phyloP scores from a whole-genome alignment of 768 basidiomycete genomes.

The Arthromyces matolae region DNA sequence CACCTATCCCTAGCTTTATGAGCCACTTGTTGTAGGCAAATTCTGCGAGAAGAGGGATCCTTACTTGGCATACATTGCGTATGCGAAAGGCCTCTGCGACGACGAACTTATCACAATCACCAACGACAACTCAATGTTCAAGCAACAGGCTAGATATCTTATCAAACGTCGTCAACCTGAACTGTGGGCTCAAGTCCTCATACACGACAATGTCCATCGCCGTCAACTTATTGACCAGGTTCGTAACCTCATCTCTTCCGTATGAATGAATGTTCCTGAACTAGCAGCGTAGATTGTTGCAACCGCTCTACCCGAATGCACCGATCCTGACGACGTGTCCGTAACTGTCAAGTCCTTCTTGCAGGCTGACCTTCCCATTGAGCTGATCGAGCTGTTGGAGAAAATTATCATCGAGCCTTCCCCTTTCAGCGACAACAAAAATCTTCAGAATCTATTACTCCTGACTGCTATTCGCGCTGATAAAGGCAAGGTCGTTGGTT shows the following conservation, averaged over 20 bases:
- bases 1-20: slow-evolving; percentile 66
- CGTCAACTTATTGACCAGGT: slow-evolving; percentile 93
- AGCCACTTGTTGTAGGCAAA: slow-evolving; percentile 95
- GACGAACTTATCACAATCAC: slow-evolving; percentile 96
- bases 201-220: slow-evolving; percentile 85
- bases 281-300: slow-evolving; percentile 67
- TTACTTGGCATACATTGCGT: slow-evolving; percentile 97
- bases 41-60: slow-evolving; percentile 99
- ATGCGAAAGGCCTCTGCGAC: slow-evolving; percentile 98
- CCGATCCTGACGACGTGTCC: slow-evolving; percentile 98
- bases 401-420: slow-evolving; percentile 98
- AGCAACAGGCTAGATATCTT: slow-evolving; percentile 97
- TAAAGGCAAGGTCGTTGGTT: slow-evolving; percentile 96
- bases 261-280: neutral
- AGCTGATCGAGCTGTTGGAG: slow-evolving; percentile 95
- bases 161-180: slow-evolving; percentile 94
- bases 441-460: slow-evolving; percentile 91
- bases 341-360: slow-evolving; percentile 98
- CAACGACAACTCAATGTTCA: slow-evolving; percentile 99
- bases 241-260: slow-evolving; percentile 12
- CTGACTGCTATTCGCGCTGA: slow-evolving; percentile 96
- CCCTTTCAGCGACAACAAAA: slow-evolving; percentile 96
- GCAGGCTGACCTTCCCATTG: slow-evolving; percentile 92
- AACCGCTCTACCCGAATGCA: slow-evolving; percentile 93
- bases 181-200: slow-evolving; percentile 94